Evolutionary conservation across 208 protist genomes (phyloP).

Genomic region (Borovskyia barvae): DNA sequence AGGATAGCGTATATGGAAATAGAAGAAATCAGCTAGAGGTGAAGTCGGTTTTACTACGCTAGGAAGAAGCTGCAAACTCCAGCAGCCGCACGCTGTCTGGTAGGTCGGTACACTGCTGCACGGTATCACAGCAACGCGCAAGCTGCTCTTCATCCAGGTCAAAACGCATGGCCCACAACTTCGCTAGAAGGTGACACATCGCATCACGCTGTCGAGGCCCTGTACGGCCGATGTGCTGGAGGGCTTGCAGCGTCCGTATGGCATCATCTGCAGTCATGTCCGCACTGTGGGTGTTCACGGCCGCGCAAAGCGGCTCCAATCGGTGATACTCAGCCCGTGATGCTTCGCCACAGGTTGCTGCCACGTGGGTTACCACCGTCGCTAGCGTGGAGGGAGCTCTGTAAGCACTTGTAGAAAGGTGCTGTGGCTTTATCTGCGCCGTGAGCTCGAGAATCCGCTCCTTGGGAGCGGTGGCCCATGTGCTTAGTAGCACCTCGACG

Average conservation of each 20-base stretch:
- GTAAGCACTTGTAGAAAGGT: slow-evolving; percentile 35
- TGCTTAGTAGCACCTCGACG: slow-evolving; percentile 71
- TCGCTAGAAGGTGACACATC: slow-evolving; percentile 49
- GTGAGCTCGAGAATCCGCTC: slow-evolving; percentile 78
- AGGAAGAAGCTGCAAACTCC: slow-evolving; percentile 22
- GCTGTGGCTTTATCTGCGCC: slow-evolving; percentile 62
- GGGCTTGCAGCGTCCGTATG: slow-evolving; percentile 48
- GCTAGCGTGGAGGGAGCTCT: slow-evolving; percentile 41
- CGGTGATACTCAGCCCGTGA: slow-evolving; percentile 41
- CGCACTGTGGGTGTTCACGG: slow-evolving; percentile 44
- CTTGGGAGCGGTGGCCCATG: slow-evolving; percentile 65
- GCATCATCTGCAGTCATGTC: slow-evolving; percentile 65
- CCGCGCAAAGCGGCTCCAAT: slow-evolving; percentile 68
- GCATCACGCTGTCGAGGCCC: slow-evolving; percentile 28
- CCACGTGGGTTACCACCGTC: slow-evolving; percentile 54
- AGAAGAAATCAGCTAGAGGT: not conserved
- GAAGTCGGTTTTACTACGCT: slow-evolving; percentile 1
- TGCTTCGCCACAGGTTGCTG: slow-evolving; percentile 34
- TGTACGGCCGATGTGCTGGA: slow-evolving; percentile 56
- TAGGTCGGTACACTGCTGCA: slow-evolving; percentile 16
- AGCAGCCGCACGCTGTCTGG: slow-evolving; percentile 17
- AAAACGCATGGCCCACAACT: slow-evolving; percentile 49
- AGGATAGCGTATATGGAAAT: not conserved
- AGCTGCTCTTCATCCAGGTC: slow-evolving; percentile 53
- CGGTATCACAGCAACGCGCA: slow-evolving; percentile 23